phyloP scores from a whole-genome alignment of 495 filamentous ascomycete genomes.

The Neurospora sp. region DNA sequence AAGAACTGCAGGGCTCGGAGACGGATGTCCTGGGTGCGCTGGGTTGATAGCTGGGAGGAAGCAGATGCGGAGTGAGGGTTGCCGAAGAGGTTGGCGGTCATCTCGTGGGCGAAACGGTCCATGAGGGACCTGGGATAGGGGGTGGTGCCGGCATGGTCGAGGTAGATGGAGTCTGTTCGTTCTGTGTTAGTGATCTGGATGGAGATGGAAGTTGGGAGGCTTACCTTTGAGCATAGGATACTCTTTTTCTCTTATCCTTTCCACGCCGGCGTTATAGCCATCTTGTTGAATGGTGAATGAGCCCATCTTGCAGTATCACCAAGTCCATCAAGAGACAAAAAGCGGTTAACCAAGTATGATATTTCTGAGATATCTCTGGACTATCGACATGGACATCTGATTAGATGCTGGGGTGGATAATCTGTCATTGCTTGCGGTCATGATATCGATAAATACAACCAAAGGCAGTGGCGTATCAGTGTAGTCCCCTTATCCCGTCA shows the following conservation, averaged over 20 bases:
- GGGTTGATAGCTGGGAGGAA: slow-evolving; percentile 67
- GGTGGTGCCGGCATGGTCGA: slow-evolving; percentile 90
- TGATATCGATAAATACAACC: not conserved
- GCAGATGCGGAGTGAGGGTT: slow-evolving; percentile 85
- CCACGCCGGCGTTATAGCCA: slow-evolving; percentile 56
- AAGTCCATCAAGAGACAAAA: not conserved
- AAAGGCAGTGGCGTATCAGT: slow-evolving; percentile 1
- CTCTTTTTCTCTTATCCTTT: slow-evolving; percentile 56
- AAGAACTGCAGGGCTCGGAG: slow-evolving; percentile 67
- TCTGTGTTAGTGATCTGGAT: slow-evolving; percentile 5
- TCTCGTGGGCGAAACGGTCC: slow-evolving; percentile 62
- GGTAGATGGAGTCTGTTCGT: slow-evolving; percentile 58
- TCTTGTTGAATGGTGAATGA: not conserved
- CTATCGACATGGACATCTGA: not conserved
- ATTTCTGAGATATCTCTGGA: not conserved
- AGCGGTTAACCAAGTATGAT: not conserved
- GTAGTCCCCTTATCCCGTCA: not conserved
- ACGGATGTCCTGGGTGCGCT: slow-evolving; percentile 66
- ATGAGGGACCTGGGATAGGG: slow-evolving; percentile 73
- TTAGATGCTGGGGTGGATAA: not conserved
- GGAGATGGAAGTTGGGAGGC: slow-evolving; percentile 3
- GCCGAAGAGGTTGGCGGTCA: slow-evolving; percentile 71
- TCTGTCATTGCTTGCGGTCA: not conserved
- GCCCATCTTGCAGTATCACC: slow-evolving; percentile 4
- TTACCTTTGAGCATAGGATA: slow-evolving; percentile 80